phyloP scores from a whole-genome alignment of 1,284 basidiomycete species.

The Porogramme epimiltina region DNA sequence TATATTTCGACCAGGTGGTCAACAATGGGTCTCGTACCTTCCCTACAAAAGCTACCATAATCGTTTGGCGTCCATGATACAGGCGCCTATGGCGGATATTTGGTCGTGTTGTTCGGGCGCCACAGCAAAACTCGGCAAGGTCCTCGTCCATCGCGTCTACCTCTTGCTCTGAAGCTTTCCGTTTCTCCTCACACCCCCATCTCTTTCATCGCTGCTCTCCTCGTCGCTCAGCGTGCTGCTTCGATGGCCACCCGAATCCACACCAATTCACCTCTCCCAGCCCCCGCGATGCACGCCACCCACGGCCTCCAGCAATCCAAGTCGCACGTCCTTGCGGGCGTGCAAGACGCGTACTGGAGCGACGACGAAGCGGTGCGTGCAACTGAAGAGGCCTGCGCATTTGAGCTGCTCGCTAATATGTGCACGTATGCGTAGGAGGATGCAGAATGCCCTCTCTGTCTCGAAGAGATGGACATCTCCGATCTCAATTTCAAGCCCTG shows the following conservation, averaged over 20 bases:
- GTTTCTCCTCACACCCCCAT: conserved; percentile 17
- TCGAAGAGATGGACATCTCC: conserved; percentile 98
- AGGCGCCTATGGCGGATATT: no score
- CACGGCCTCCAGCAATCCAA: conserved; percentile 76
- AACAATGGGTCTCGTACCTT: no score
- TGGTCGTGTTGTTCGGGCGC: conserved; percentile 25
- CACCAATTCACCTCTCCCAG: conserved; percentile 63
- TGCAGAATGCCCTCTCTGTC: conserved; percentile 96
- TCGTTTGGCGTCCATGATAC: no score
- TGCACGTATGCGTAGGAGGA: conserved; percentile 70
- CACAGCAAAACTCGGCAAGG: conserved; percentile 27
- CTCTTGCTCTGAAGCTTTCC: conserved; percentile 14
- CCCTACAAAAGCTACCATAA: no score
- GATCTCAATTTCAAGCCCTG: conserved; percentile 99
- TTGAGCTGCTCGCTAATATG: conserved; percentile 13
- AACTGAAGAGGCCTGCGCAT: neutral
- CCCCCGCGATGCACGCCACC: conserved; percentile 68
- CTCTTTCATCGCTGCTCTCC: conserved; percentile 16
- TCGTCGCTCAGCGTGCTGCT: conserved; percentile 17
- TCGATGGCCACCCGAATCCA: conserved; percentile 37
- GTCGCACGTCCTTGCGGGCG: conserved; percentile 81
- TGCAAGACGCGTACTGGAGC: conserved; percentile 98
- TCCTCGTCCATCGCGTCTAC: conserved; percentile 26
- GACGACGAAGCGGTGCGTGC: conserved; percentile 75
- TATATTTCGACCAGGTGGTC: no score